Percentiles rank a stretch among this genome's conserved stretches.
These are phyloP conservation scores for Periconia sp. DNA, from an alignment of 2,329 filamentous ascomycete genomes.

Conservation along the genomic window DNA sequence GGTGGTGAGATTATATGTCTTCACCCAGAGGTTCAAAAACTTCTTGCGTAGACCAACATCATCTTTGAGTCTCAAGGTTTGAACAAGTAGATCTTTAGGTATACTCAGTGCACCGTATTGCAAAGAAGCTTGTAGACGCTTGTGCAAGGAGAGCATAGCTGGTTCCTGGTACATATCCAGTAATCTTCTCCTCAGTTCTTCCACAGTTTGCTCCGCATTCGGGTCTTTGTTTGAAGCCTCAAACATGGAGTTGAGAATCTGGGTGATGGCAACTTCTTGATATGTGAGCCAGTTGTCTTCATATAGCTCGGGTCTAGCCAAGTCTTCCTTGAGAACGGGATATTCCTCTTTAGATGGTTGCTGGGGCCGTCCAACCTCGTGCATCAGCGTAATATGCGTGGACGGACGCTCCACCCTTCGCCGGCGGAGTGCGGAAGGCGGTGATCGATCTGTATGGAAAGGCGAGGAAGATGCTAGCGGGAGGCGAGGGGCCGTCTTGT, in stretches of 20 bases:
- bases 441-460: constrained; percentile 39
- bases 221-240: constrained; percentile 34
- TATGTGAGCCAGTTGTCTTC: constrained; percentile 65
- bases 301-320: constrained; percentile 60
- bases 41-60: constrained; percentile 61
- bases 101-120: constrained; percentile 60
- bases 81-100: constrained; percentile 54
- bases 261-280: constrained; percentile 63
- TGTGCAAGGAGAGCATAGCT: constrained; percentile 54
- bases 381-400: constrained; percentile 36
- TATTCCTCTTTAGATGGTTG: constrained; percentile 44
- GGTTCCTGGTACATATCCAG: constrained; percentile 58
- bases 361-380: constrained; percentile 33
- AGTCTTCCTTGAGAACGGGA: constrained; percentile 56
- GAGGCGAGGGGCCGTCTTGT: constrained; percentile 18
- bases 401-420: constrained; percentile 24
- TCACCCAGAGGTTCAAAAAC: constrained; percentile 60
- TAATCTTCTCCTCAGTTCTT: constrained; percentile 50
- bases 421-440: constrained; percentile 36
- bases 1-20: constrained; percentile 56
- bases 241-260: constrained; percentile 61
- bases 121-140: constrained; percentile 61
- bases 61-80: constrained; percentile 51
- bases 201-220: constrained; percentile 30
- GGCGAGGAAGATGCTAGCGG: constrained; percentile 37